Percentiles rank a stretch among this genome's conserved stretches.
phyloP scores from a whole-genome alignment of 75 land plant genomes.

The Larix kaempferi region DNA sequence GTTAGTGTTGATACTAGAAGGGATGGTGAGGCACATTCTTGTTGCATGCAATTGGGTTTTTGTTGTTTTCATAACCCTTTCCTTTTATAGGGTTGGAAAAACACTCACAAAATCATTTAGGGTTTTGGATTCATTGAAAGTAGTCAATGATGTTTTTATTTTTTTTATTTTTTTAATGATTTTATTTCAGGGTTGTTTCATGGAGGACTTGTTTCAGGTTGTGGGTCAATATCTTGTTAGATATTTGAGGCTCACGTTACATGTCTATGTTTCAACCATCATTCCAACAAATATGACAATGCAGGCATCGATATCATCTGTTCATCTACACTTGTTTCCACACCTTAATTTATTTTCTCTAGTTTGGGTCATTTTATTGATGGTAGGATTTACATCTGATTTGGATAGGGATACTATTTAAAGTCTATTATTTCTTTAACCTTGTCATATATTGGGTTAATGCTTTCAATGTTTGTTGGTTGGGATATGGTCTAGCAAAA shows the following conservation, averaged over 20 bases:
- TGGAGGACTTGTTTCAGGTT: slow-evolving; percentile 12
- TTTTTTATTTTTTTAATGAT: background rate
- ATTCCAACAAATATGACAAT: background rate
- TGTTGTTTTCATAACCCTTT: background rate
- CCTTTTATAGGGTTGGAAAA: background rate
- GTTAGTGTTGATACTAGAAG: slow-evolving; percentile 18
- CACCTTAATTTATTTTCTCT: background rate
- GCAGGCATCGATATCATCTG: background rate
- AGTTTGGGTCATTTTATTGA: background rate
- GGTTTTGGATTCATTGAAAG: background rate
- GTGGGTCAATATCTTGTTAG: slow-evolving; percentile 7
- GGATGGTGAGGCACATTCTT: slow-evolving; percentile 36
- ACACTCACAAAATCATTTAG: background rate
- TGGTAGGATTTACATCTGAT: background rate
- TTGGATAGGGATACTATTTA: background rate
- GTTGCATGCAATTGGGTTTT: background rate
- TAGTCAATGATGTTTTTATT: background rate
- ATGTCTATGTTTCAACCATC: slow-evolving; percentile 6
- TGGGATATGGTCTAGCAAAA: no score
- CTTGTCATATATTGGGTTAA: background rate
- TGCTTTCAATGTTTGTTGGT: no score
- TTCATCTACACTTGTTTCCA: background rate
- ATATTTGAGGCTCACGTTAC: slow-evolving; percentile 4
- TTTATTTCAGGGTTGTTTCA: slow-evolving; percentile 7
- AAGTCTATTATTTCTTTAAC: background rate